These are phyloP conservation scores for Calcarisporium arbuscula DNA, from an alignment of 2,329 filamentous ascomycete species.

Conservation along the genomic window DNA sequence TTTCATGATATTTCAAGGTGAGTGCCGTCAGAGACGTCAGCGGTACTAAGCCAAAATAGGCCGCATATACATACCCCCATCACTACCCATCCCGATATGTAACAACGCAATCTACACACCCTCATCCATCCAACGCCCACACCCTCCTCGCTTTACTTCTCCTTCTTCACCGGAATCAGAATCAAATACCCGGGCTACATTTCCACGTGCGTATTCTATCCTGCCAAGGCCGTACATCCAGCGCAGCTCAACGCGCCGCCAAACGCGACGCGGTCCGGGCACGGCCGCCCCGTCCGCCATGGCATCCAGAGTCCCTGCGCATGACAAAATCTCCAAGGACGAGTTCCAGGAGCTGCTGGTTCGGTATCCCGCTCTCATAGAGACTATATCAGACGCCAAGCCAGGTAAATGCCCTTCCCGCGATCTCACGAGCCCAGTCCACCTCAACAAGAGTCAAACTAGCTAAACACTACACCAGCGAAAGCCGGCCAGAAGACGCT, in stretches of 20 bases:
- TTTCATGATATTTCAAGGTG: no score
- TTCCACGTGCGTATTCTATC: no score
- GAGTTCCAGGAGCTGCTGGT: slow-evolving; percentile 30
- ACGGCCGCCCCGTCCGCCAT: slow-evolving; percentile 23
- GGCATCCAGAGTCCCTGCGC: slow-evolving; percentile 28
- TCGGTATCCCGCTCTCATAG: slow-evolving; percentile 34
- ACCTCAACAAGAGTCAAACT: background rate
- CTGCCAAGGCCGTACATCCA: no score
- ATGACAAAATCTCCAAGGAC: slow-evolving; percentile 18
- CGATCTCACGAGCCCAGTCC: background rate
- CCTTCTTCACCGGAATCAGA: no score
- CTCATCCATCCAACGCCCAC: no score
- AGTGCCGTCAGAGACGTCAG: no score
- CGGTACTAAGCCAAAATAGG: no score
- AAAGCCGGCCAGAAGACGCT: slow-evolving; percentile 47
- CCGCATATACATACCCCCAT: no score
- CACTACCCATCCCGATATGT: no score
- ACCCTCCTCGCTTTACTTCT: no score
- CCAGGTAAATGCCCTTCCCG: slow-evolving; percentile 26
- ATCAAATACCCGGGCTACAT: no score
- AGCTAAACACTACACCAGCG: slow-evolving; percentile 21
- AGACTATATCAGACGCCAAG: slow-evolving; percentile 39
- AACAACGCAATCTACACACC: no score
- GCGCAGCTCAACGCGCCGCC: slow-evolving; percentile 21
- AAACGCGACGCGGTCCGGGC: slow-evolving; percentile 30